Conservation (phyloP, 202 grass and related monocot genomes). For the Zoysia matrella region DNA sequence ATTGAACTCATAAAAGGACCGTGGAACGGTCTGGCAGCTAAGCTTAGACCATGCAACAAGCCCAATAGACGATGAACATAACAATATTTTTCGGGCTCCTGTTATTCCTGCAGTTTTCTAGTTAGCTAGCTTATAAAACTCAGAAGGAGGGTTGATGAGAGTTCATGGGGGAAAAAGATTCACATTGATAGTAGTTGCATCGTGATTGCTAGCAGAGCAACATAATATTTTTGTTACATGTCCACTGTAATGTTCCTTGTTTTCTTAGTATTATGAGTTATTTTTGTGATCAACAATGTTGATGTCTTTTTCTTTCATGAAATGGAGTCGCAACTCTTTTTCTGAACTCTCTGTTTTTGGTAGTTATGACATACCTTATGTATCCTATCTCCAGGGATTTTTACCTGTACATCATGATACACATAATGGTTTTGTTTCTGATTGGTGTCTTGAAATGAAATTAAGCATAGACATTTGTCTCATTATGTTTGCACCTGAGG, state of each 20-base stretch:
- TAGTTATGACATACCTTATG: background rate
- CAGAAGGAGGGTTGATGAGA: background rate
- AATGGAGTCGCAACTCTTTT: background rate
- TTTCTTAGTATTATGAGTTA: background rate
- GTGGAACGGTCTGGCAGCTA: background rate
- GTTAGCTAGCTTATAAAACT: background rate
- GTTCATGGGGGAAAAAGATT: background rate
- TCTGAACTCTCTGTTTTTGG: background rate
- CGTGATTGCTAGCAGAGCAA: background rate
- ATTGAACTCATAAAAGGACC: background rate
- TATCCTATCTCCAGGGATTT: background rate
- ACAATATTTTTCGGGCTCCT: background rate
- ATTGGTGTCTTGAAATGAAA: background rate
- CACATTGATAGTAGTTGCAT: background rate
- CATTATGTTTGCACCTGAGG: background rate
- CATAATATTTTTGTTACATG: conserved; percentile 10
- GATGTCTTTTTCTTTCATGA: background rate
- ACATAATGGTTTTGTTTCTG: background rate
- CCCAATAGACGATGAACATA: background rate
- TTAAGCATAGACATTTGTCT: background rate
- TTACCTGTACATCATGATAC: conserved; percentile 4
- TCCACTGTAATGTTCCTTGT: background rate
- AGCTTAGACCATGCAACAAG: background rate
- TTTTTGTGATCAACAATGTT: background rate
- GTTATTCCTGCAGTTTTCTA: background rate